Base-by-base conservation (phyloP, 306 rosid genomes). In the Abrus precatorius region DNA sequence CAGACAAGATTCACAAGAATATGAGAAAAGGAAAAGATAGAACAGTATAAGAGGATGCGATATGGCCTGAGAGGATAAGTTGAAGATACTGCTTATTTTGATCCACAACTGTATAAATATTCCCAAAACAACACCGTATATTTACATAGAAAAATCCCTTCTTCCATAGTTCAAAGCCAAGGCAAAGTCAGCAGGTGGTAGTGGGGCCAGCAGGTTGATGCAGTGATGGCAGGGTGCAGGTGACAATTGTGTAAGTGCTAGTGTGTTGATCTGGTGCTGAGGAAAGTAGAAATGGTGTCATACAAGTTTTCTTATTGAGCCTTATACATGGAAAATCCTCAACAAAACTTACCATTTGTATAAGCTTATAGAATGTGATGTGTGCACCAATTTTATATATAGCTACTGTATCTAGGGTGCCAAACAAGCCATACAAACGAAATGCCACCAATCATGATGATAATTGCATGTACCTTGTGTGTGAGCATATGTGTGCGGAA, bases 371-470 rank as follows among this genome's bases (percentile, higher is more conserved):
- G 6, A 59, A 6, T 29, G 45, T 13, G 7, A 73, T 38, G 48
- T 8, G 33, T 20, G 10, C 52, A 14, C 77, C 65, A 53, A 20
- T 20, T 20, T 20, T 20, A 20, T 20, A 20, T 20, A 20, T 20
- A 20, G 20, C 40, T 36, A 36, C 40, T 70, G 20, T 6, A 41
- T 36, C 44, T 34, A 34, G 47, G 47, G 20, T 36, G 47, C 10
- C 69, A 43, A 30, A 60, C 29, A 59, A 45, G 10, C 45, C 44
- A 45, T 29, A 29, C 41, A 74, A 41, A 43, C 45, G 56, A 67
- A 41, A 67, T 45, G 63, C 69, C 56, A 81, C 14, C 10, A 34
- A 66, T 34, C 62, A 65, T 34, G 60, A 38, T 43, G 47, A 77
- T 64, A 34, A 48, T 73, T 41, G 48, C 38, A 1, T 20, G 70